phyloP scores from a whole-genome alignment of 192 early-diverging fungal genomes.

The Coemansia sp. region DNA sequence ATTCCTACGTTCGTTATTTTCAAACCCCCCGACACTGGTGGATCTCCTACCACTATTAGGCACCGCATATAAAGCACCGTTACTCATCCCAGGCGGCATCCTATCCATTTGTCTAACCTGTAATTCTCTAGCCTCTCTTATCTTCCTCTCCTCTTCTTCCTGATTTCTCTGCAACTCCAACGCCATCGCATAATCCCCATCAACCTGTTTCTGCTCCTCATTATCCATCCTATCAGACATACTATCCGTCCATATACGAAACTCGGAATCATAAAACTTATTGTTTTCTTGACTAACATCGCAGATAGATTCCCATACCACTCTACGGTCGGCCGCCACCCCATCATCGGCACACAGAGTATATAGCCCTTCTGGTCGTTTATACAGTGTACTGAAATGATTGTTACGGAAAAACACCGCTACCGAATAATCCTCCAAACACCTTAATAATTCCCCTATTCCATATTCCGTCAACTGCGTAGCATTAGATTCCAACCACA shows the following conservation, averaged over 20 bases:
- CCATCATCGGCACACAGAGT: conserved; percentile 72
- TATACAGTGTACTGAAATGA: conserved; percentile 80
- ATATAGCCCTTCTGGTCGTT: conserved; percentile 57
- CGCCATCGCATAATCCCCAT: conserved; percentile 25
- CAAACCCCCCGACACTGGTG: conserved; percentile 27
- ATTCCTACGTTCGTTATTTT: conserved; percentile 24
- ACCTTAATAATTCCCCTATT: conserved; percentile 63
- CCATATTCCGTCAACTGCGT: conserved; percentile 87
- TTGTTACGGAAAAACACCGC: conserved; percentile 93
- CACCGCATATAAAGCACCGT: conserved; percentile 30
- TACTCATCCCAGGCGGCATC: conserved; percentile 39
- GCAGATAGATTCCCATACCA: conserved; percentile 73
- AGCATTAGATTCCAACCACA: conserved; percentile 73
- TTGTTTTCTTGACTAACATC: conserved; percentile 66
- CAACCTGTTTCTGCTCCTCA: background rate
- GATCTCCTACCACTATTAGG: conserved; percentile 23
- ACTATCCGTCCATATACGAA: no score
- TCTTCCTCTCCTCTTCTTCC: conserved; percentile 23
- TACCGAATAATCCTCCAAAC: conserved; percentile 59
- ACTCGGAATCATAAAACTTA: conserved; percentile 63
- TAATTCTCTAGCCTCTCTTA: conserved; percentile 8
- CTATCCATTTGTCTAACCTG: conserved; percentile 40
- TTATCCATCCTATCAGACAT: no score
- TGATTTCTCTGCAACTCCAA: conserved; percentile 45
- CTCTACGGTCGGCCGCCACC: conserved; percentile 60